Evolutionary conservation across 2,329 filamentous ascomycete species (phyloP), one percentile per base, ranked within the genome.

Genomic region (Xylariales sp.): DNA sequence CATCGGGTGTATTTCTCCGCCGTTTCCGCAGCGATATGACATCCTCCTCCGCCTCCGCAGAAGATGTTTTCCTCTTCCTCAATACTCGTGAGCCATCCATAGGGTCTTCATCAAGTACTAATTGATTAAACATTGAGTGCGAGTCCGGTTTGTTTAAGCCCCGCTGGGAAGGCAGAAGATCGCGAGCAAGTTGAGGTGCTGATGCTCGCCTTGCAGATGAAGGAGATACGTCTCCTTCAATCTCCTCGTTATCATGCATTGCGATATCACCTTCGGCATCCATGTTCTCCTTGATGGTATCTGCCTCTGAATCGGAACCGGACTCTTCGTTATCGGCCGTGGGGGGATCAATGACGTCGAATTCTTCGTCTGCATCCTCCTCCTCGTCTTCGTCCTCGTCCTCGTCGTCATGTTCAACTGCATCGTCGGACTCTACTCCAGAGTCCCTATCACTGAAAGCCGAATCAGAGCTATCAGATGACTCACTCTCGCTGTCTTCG

Each of bases 51-150:
- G 81, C 83, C 56, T 91, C 89, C 12, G 87, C 83, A 3, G 92
- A 91, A 0, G 93, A 93, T 18, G 93, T 90, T 79, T 95, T 97
- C 62, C 94, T 89, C 81, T 97, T 97, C 68, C 94, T 87, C 67
- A 97, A 82, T 39, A 92, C 87, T 61, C 93, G 90, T 8, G 93
- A 90, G 53, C 91, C 92, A 78, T 95, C 91, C 82, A 91, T 84
- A 7, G 90, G 86, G 74, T 93, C 91, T 69, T 91, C 91, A 61
- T 91, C 88, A 62, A 92, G 83, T 45, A 92, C 89, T 10, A 92
- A 82, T 64, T 90, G 89, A 72, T 91, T 91, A 79, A 94, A 94
- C 34, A 93, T 88, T 0, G 92, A 94, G 78, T 93, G 91, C 16
- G 92, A 92, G 68, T 90, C 89, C 16, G 90, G 86, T 68, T 88